A percentile compares a stretch with the other conserved stretches of the same genome.
phyloP scores from a whole-genome alignment of 805 yeast species.

The Candida pseudofarinosa region DNA sequence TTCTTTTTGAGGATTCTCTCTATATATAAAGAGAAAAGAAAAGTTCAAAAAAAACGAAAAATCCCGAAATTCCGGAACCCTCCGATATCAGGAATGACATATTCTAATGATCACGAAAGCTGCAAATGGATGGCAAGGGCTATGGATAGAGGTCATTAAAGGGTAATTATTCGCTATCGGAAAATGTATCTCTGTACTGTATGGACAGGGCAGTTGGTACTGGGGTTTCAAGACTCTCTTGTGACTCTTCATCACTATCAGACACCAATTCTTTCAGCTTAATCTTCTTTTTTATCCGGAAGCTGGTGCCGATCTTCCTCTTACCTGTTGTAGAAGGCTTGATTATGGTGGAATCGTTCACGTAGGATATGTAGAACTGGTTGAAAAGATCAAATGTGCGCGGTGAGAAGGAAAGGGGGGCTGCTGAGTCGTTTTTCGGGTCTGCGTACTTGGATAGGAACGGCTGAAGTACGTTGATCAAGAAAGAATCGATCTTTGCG shows the following conservation, averaged over 20 bases:
- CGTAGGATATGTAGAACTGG: constrained; percentile 10
- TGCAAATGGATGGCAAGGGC: neutral
- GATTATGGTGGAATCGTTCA: constrained; percentile 9
- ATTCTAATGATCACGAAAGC: neutral
- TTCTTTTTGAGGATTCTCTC: neutral
- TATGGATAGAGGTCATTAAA: neutral
- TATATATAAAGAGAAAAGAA: constrained; percentile 1
- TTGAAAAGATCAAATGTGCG: constrained; percentile 9
- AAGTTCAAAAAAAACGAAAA: neutral
- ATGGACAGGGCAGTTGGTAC: neutral
- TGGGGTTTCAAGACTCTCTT: neutral
- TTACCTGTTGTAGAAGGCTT: neutral
- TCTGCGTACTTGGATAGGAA: constrained; percentile 1
- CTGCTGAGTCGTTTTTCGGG: neutral
- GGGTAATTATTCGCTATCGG: constrained; percentile 1
- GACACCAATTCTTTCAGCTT: constrained; percentile 6
- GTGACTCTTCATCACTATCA: constrained; percentile 3
- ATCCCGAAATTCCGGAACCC: neutral
- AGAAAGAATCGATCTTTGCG: constrained; percentile 1
- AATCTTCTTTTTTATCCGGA: neutral
- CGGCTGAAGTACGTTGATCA: constrained; percentile 1
- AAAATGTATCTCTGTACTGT: constrained; percentile 3
- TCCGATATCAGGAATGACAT: neutral
- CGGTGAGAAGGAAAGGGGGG: neutral
- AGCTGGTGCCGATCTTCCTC: neutral